Evolutionary conservation across 2,329 filamentous ascomycete species (phyloP).

Genomic region (Drechslerella coelobrocha): DNA sequence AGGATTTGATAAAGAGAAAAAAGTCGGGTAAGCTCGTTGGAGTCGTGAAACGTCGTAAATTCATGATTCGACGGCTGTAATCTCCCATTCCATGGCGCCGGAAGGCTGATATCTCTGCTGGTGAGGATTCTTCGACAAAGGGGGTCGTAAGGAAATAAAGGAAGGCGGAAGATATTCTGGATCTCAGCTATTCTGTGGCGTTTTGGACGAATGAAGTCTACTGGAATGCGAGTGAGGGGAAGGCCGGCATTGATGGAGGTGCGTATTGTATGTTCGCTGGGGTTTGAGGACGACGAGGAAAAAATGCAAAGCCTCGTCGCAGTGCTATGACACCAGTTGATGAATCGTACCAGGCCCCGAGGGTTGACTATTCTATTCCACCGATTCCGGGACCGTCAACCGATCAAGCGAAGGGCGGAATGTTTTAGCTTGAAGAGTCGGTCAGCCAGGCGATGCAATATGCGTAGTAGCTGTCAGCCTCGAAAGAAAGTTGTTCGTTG

Average conservation of each 20-base stretch:
- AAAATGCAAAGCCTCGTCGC: not conserved
- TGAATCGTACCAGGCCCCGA: not conserved
- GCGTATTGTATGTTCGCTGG: too few species aligned
- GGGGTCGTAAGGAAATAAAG: not conserved
- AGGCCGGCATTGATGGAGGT: too few species aligned
- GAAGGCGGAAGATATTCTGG: not conserved
- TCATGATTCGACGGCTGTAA: slow-evolving; percentile 32
- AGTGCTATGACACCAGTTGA: not conserved
- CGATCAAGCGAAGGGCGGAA: too few species aligned
- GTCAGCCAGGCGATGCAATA: not conserved
- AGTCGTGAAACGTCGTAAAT: slow-evolving; percentile 40
- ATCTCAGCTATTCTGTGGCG: not conserved
- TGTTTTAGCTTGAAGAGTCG: too few species aligned
- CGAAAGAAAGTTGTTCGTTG: too few species aligned
- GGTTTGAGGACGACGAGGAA: not conserved
- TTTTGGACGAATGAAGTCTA: not conserved
- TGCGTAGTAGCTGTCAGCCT: too few species aligned
- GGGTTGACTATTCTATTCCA: too few species aligned
- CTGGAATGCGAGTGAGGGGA: not conserved
- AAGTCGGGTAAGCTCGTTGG: slow-evolving; percentile 20
- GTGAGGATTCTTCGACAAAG: not conserved
- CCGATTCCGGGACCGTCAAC: too few species aligned
- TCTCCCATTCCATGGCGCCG: slow-evolving; percentile 20
- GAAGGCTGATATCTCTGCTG: not conserved
- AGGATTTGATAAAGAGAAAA: slow-evolving; percentile 24